phyloP scores from a whole-genome alignment of 2,329 filamentous ascomycete species.

The Calonectria pauciramosa region DNA sequence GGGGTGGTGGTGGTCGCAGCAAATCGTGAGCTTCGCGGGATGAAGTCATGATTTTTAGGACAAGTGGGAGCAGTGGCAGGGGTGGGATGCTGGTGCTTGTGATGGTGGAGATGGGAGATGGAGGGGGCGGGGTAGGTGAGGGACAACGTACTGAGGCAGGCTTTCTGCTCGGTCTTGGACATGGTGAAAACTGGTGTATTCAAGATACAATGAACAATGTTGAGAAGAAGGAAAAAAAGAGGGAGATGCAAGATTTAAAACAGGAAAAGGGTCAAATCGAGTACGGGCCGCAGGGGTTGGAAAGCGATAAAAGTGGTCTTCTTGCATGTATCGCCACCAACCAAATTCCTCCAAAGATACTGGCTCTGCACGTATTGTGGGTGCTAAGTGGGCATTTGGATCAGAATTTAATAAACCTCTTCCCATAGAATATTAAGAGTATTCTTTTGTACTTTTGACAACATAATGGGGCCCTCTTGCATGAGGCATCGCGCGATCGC shows the following conservation, averaged over 20 bases:
- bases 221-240: slow-evolving; percentile 28
- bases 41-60: slow-evolving; percentile 17
- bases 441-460: no score
- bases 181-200: slow-evolving; percentile 51
- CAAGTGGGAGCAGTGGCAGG: background rate
- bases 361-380: no score
- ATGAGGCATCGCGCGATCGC: no score
- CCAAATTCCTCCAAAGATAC: no score
- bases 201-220: slow-evolving; percentile 33
- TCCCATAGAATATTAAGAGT: no score
- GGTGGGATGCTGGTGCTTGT: slow-evolving; percentile 18
- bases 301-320: no score
- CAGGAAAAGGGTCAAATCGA: background rate
- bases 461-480: no score
- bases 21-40: slow-evolving; percentile 37
- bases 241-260: slow-evolving; percentile 25
- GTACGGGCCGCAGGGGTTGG: no score
- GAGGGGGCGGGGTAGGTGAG: slow-evolving; percentile 45
- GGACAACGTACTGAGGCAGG: slow-evolving; percentile 71
- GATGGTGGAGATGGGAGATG: slow-evolving; percentile 39
- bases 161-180: slow-evolving; percentile 71
- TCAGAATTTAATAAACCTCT: no score
- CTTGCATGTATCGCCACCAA: no score
- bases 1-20: slow-evolving; percentile 30
- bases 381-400: no score